phyloP scores from a whole-genome alignment of 306 rosid species.

The Pterocarpus macrocarpus region DNA sequence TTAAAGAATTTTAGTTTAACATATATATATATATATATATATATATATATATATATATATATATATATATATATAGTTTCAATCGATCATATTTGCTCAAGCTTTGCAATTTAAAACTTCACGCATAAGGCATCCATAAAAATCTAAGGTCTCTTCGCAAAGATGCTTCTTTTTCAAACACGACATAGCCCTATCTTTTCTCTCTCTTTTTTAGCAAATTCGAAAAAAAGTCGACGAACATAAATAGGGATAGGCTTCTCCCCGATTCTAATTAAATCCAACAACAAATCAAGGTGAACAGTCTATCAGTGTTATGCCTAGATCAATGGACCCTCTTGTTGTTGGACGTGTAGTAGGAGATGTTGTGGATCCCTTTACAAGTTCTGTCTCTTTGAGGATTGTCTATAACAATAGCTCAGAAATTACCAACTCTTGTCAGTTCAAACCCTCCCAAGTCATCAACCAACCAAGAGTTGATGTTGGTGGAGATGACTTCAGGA shows the following conservation, averaged over 20 bases:
- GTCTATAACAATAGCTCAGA: conserved; percentile 38
- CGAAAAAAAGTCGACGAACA: no score
- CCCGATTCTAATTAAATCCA: not conserved
- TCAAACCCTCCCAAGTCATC: conserved; percentile 50
- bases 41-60: no score
- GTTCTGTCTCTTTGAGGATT: conserved; percentile 36
- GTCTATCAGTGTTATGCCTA: not conserved
- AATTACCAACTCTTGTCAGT: conserved; percentile 43
- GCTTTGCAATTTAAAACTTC: not conserved
- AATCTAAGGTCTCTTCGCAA: not conserved
- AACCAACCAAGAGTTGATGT: conserved; percentile 51
- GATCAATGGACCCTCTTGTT: conserved; percentile 39
- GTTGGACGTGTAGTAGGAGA: conserved; percentile 54
- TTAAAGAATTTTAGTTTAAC: no score
- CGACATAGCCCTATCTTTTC: not conserved
- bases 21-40: no score
- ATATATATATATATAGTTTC: no score
- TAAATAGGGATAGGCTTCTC: not conserved
- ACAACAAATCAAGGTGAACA: not conserved
- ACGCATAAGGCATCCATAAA: not conserved
- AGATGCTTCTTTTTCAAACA: not conserved
- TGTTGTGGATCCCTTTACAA: conserved; percentile 44
- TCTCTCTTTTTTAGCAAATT: no score
- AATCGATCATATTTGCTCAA: no score
- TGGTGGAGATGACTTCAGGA: conserved; percentile 52